Evolutionary conservation across 2,329 filamentous ascomycete genomes (phyloP).

Genomic region (Sporothrix pseudoabietina): DNA sequence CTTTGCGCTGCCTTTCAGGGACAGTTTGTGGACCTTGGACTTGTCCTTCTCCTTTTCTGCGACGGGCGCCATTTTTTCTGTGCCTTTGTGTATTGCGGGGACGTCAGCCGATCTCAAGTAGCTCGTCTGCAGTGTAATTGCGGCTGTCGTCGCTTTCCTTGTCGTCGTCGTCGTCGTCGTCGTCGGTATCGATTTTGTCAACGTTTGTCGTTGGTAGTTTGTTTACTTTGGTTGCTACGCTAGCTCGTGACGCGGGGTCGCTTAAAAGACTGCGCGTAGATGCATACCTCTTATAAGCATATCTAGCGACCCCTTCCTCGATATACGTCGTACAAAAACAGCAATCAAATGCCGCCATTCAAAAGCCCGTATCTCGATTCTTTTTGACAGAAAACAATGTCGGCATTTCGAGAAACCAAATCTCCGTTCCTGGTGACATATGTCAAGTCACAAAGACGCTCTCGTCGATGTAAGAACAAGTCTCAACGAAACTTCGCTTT

Average conservation of each 20-base stretch:
- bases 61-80: conserved; percentile 31
- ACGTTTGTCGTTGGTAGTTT: conserved; percentile 18
- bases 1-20: conserved; percentile 80
- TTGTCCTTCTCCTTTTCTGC: conserved; percentile 61
- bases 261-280: conserved; percentile 13
- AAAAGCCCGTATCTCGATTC: background rate
- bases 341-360: background rate
- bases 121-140: too few species aligned
- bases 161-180: background rate
- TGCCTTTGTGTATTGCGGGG: background rate
- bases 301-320: background rate
- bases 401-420: background rate
- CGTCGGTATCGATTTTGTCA: background rate
- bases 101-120: background rate
- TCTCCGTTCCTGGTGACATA: background rate
- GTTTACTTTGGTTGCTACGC: conserved; percentile 33
- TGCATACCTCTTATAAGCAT: background rate
- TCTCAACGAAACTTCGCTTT: background rate
- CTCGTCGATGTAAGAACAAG: background rate
- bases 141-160: background rate
- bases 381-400: background rate
- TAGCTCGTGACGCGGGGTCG: conserved; percentile 18
- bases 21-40: conserved; percentile 92
- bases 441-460: background rate
- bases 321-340: background rate